Evolutionary conservation across 1,139 yeast genomes (phyloP), one percentile per base, ranked within the genome.

Genomic region (Debaryomyces sp.): DNA sequence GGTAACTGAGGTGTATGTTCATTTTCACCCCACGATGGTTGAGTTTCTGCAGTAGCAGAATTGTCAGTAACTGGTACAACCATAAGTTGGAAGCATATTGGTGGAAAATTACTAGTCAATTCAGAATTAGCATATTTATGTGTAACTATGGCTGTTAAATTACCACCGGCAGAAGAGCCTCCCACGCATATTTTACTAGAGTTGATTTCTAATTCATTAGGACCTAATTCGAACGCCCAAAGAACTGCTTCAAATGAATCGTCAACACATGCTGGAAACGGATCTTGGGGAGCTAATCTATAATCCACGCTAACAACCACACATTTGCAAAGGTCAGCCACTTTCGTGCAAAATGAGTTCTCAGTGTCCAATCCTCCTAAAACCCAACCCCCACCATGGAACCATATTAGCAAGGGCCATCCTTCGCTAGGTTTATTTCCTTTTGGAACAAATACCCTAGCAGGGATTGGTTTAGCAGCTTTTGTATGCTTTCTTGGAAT

Each of bases 331-430:
- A 59, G 50, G 26, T 68, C 70, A 17, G 77, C 75, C 36, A 73
- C 58, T 47, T 74, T 72, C 8, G 80, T 68, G 51, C 80, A 76
- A 57, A 66, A 73, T 2, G 76, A 68, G 61, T 77, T 76, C 49
- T 78, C 82, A 4, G 81, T 73, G 46, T 51, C 59, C 42, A 77
- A 72, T 44, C 66, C 63, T 3, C 82, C 81, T n/a, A 78, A 62
- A 1, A 72, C 78, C 77, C 80, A 76, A 5, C 75, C 76, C 27
- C 79, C 79, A n/a, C 82, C 82, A 53, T 77, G 82, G 59, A 62
- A 75, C 78, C 78, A 77, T 10, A 77, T 55, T 32, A 71, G 65
- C 33, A 73, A 63, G 2, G 82, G 81, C 72, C 77, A 75, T 1
- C 81, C 81, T 4, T 55, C 61, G 2, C 46, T 62, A 1, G 81